Base-by-base conservation (phyloP, 1,284 basidiomycete genomes). In the Macrocybe sp. region DNA sequence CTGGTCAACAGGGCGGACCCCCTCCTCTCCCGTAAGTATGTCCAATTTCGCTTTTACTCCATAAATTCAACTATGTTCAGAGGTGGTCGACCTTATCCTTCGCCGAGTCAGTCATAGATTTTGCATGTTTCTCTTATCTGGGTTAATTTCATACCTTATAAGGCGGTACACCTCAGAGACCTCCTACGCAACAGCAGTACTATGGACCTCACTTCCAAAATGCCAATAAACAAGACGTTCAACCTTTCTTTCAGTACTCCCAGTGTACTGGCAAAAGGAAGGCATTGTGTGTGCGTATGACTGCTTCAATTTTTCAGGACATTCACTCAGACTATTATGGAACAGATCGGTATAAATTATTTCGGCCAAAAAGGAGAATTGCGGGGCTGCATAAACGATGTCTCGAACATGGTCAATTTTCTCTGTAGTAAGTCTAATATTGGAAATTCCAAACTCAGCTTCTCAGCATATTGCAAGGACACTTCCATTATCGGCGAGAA, bases 371-470 rank as follows among this genome's bases (percentile, higher is more conserved):
- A 64, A 1, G 75, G 70, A 6, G 80, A 83, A 58, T 68, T 96
- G 34, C 68, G 72, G 16, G 92, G 93, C 2, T 96, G 93, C 58
- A 90, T 94, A 65, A 94, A 96, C 63, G 93, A 97, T 57, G 92
- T 82, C 0, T 68, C 74, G 40, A 93, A 93, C 60, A 79, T 96
- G 47, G 71, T 81, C 56, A 61, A 70, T 6, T 95, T 95, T 70
- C 68, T 95, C 30, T 74, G 73, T 52, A 65, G 87, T 90, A 58
- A 55, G 78, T 7, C 22, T 22, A 7, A 29, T 45, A 38, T 7
- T n/a, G 42, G 7, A 10, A 44, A 37, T 48, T 41, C 10, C 38
- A 14, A 38, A 16, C 9, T 16, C 7, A 31, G 31, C 7, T 30
- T 29, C 30, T 31, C 30, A 31, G 5, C 30, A 36, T 7, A 14